Evolutionary conservation across 352 stramenopile genomes (phyloP).

Genomic region (Pythium sp.): DNA sequence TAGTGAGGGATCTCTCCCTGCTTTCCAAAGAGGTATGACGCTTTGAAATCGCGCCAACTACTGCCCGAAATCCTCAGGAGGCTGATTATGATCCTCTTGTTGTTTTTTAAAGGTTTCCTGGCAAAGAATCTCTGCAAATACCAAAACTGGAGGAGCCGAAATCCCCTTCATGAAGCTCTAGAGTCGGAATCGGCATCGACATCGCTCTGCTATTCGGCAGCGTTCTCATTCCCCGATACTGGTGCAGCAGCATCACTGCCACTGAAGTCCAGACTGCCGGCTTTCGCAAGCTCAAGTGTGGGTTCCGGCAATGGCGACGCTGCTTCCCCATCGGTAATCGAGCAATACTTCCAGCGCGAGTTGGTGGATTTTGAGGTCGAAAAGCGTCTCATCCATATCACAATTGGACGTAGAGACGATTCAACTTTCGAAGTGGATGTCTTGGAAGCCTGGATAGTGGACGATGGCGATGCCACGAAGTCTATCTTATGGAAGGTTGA

Average conservation of each 20-base stretch:
- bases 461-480: background rate
- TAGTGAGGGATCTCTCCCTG: conserved; percentile 5
- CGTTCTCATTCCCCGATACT: conserved; percentile 24
- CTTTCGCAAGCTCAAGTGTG: background rate
- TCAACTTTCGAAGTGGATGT: background rate
- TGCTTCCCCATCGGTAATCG: background rate
- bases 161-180: conserved; percentile 4
- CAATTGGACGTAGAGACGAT: background rate
- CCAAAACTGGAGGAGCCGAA: conserved; percentile 21
- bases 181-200: background rate
- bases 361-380: conserved; percentile 2
- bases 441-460: conserved; percentile 14
- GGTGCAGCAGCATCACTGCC: background rate
- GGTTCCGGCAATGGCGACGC: background rate
- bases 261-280: background rate
- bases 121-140: conserved; percentile 38
- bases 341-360: conserved; percentile 1
- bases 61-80: background rate
- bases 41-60: background rate
- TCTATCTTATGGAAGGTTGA: background rate
- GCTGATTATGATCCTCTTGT: background rate
- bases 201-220: conserved; percentile 34
- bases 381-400: conserved; percentile 9
- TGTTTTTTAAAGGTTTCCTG: conserved; percentile 31
- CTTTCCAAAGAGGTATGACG: conserved; percentile 18